Base-by-base conservation (phyloP, 208 protist genomes). In the Wallacemonas sp. region DNA sequence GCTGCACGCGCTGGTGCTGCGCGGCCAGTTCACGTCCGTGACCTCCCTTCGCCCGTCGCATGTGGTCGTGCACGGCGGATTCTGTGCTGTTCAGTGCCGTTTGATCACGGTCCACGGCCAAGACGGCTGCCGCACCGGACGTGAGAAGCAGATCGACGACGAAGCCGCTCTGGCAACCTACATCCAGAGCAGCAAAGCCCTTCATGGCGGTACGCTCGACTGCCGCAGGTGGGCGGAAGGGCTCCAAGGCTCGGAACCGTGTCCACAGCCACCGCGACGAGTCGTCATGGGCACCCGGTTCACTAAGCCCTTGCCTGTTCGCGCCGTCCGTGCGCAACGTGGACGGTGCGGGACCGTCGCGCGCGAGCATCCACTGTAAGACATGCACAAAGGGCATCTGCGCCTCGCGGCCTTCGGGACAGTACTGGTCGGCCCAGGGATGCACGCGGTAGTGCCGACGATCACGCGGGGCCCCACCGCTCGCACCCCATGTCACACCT, bases 371-470 rank as follows among this genome's bases (percentile, higher is more conserved):
- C 85, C 88, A 94, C 44, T 85, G 88, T 32, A 94, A 69, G n/a
- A 91, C 33, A 54, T 91, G 84, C 30, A 91, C 88, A 59, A 85
- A 90, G 10, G 88, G 83, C 74, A 84, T 87, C 63, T 94, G 88
- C 61, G 75, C 70, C 8, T 66, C 72, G 10, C 58, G 71, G 5
- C 80, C 81, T 8, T 73, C 53, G 1, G 88, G 88, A 63, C 88
- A 94, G 68, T 80, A 75, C 17, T 86, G 66, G 36, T 66, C 68
- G 50, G 83, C 78, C 79, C 81, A 94, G 29, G 88, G 88, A 60
- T 89, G 88, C 27, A 94, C 67, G 8, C 57, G 38, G 63, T 91
- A 91, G 13, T 42, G 66, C 17, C 69, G 32, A 0, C 85, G 63
- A 36, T 79, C 57, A 70, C 77, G 89, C 13, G 79, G 58, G 15